A percentile compares a stretch with the other conserved stretches of the same genome.
These are phyloP conservation scores for Rutstroemia sp. DNA, from an alignment of 2,329 filamentous ascomycete species.

Conservation along the genomic window DNA sequence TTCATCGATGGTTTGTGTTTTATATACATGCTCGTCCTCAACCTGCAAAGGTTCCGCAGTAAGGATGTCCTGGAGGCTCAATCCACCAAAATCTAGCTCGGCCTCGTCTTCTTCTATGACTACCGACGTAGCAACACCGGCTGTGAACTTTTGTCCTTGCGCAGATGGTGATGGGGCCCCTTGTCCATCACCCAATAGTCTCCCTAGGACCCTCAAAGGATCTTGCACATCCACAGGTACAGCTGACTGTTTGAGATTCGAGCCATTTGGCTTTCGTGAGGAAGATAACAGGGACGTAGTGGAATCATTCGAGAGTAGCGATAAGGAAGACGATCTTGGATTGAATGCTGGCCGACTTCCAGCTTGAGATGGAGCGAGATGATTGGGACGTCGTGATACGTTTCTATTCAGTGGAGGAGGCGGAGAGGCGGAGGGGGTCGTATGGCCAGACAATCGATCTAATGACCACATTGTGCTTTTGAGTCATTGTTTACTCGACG, in stretches of 20 bases:
- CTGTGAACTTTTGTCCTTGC: neutral
- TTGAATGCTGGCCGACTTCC: constrained; percentile 60
- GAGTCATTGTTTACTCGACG: neutral
- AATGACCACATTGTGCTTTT: constrained; percentile 63
- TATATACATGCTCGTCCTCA: constrained; percentile 32
- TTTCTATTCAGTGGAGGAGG: constrained; percentile 58
- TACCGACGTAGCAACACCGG: constrained; percentile 16
- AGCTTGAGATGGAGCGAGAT: constrained; percentile 60
- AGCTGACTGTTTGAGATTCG: constrained; percentile 53
- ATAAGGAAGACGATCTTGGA: constrained; percentile 70
- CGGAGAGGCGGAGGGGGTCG: constrained; percentile 47
- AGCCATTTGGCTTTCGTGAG: constrained; percentile 58
- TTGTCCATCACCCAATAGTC: constrained; percentile 25
- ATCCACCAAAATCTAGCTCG: constrained; percentile 69
- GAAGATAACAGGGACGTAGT: constrained; percentile 65
- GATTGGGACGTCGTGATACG: constrained; percentile 58
- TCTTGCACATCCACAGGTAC: constrained; percentile 49
- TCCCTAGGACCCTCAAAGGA: constrained; percentile 61
- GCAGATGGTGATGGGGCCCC: constrained; percentile 12
- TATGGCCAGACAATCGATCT: constrained; percentile 72
- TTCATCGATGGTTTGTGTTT: constrained; percentile 59
- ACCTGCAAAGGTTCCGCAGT: constrained; percentile 5
- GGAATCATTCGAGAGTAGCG: constrained; percentile 71
- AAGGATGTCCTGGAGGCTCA: constrained; percentile 59
- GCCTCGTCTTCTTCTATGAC: constrained; percentile 50